Base-by-base conservation (phyloP, 495 filamentous ascomycete genomes). In the Podospora pseudoanserina region DNA sequence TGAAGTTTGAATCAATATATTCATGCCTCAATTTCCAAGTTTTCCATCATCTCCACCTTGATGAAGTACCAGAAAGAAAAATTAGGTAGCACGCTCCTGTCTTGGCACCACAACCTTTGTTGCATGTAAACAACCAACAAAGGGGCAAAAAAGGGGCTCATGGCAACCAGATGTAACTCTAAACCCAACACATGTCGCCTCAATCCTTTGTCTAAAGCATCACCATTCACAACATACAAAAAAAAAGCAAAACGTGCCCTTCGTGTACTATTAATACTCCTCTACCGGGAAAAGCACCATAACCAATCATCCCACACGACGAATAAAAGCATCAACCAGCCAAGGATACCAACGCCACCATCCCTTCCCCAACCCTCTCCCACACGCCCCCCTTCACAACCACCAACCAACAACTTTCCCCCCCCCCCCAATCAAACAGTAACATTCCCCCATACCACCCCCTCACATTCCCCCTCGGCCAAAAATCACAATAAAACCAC, bases 401-500 rank as follows among this genome's bases (percentile, higher is more conserved):
- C 30, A 32, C 4, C 0, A 49, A 11, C 39, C 7, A 49, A 49
- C 2, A 13, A 49, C 20, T 23, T 23, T n/a, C n/a, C n/a, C 20
- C 20, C 20, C 20, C 20, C 9, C 39, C 39, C 20, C 20, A 1
- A 49, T 49, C 39, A 49, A 49, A 58, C 63, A 32, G 65, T 67
- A 0, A 73, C 72, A 61, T 73, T 73, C n/a, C 59, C 6, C 39
- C 55, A 64, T 72, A 73, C 2, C 39, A 20, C 1, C 61, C 67
- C 16, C 58, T 19, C 5, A 72, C 26, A 55, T 73, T 73, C 5
- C 72, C 72, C 26, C 60, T 56, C 20, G 72, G 72, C 32, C 59
- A 65, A 60, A 69, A 72, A 53, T 72, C 67, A 59, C 72, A 73
- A 49, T 71, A 71, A 30, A 73, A 72, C 67, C 66, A 74, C 72